Evolutionary conservation across 2,329 filamentous ascomycete species (phyloP), one percentile per base, ranked within the genome.

Genomic region (Talaromyces piceae): DNA sequence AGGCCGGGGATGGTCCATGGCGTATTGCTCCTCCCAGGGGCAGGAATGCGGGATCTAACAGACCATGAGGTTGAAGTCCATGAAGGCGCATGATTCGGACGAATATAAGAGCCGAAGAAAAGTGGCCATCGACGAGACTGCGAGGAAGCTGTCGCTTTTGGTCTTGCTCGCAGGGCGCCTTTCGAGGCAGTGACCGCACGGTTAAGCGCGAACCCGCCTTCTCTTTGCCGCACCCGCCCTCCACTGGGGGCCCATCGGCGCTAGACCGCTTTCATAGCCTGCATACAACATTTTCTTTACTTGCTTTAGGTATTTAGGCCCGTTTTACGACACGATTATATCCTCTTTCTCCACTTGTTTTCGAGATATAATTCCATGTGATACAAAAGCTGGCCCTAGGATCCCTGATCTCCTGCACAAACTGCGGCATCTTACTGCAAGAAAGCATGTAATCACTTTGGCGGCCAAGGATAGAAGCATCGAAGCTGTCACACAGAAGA

Each of bases 351-450:
- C 11, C 11, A 20, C 7, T 37, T 37, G 16, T 18, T 37, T 28
- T 22, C n/a, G 25, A 50, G n/a, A n/a, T n/a, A n/a, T n/a, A n/a
- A n/a, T n/a, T n/a, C 16, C 2, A 96, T 96, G 91, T 83, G n/a
- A n/a, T n/a, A n/a, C n/a, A n/a, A n/a, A n/a, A n/a, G n/a, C n/a
- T 91, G 58, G 84, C 88, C 16, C 90, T 96, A 59, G 91, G 90
- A 51, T 91, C 90, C 48, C 77, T 97, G 37, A 84, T 95, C 30
- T 97, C 97, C 70, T 97, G 91, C 75, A 88, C 80, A 49, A 88
- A 91, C 67, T 97, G 91, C 69, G 91, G 91, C 55, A 95, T 95
- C 67, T 78, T 96, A 3, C 76, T 97, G 37, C 89, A 93, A 49
- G 80, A 85, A 48, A 89, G 87, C 44, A 86, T 85, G 56, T 88